Percentiles rank a stretch among this genome's conserved stretches.
Conservation (phyloP, 73 alveolate genomes). For the Stentor coeruleus region DNA sequence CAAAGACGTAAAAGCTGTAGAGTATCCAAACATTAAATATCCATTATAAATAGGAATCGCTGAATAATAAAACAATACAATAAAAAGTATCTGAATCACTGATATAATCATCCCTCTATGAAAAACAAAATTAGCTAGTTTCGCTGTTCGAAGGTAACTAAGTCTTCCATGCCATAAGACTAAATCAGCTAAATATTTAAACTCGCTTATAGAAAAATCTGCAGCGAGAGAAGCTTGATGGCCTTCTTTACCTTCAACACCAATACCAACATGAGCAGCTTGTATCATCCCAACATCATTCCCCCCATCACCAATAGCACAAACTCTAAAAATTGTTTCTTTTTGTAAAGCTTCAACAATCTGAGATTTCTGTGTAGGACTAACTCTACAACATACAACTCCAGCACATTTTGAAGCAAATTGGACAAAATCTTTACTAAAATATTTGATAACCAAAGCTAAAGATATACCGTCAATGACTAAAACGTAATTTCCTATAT, state of each 20-base stretch:
- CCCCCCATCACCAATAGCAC: conserved; percentile 98
- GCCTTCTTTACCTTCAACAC: conserved; percentile 94
- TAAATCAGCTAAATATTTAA: conserved; percentile 67
- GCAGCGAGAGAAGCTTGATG: conserved; percentile 88
- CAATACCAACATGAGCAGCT: conserved; percentile 91
- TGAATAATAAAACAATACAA: conserved; percentile 76
- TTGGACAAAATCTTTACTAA: conserved; percentile 32
- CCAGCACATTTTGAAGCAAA: conserved; percentile 46
- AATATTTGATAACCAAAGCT: conserved; percentile 11
- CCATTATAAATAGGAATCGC: conserved; percentile 98
- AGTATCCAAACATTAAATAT: conserved; percentile 91
- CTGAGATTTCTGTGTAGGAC: conserved; percentile 91
- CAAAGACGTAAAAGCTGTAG: conserved; percentile 86
- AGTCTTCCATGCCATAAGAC: conserved; percentile 96
- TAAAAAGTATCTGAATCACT: conserved; percentile 80
- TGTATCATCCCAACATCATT: conserved; percentile 94
- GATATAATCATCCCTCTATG: conserved; percentile 95
- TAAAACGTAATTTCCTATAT: conserved; percentile 32
- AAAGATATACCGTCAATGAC: conserved; percentile 59
- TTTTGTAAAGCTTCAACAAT: conserved; percentile 69
- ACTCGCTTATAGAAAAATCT: conserved; percentile 75
- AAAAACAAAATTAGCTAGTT: conserved; percentile 58
- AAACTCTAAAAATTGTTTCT: conserved; percentile 65
- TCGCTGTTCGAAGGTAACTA: conserved; percentile 74
- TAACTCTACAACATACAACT: conserved; percentile 86